Evolutionary conservation across 73 alveolate species (phyloP), one percentile per base, ranked within the genome.

Genomic region (Paramecium tetraurelia): DNA sequence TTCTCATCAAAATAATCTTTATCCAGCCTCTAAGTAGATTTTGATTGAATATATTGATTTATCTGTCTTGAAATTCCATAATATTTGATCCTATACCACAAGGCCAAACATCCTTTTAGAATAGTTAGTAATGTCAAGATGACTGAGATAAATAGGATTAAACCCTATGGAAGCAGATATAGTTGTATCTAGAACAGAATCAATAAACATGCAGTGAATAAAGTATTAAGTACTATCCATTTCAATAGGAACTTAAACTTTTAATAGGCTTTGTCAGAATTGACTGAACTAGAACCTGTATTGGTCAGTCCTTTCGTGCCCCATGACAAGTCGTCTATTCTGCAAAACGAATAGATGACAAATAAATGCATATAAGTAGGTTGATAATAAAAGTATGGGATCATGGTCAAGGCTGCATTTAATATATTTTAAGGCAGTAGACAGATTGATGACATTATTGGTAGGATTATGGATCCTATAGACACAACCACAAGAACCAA

Each of bases 271-370:
- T 75, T 75, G 18, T 75, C 87, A 9, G 58, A 38, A 41, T 29
- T 75, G 8, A 35, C 59, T 12, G 87, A 75, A 38, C 22, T 38
- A 9, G 18, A 35, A 1, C 59, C 87, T 29, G 84, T 24, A 72
- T 16, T 43, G 4, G 70, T 46, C 16, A 80, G 46, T 80, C 94
- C 94, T 59, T 89, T 89, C 21, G 94, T 89, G 10, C 94, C 94
- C 94, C 94, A 89, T 44, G 94, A 89, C 48, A 89, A 59, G 48
- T 89, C 94, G 46, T 89, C 94, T 11, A 89, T 89, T 72, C 94
- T 89, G 50, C 94, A 89, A 21, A 89, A 89, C 7, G 94, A 58
- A 41, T 71, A 89, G 24, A 89, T 43, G n/a, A 89, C 48, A 40
- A 89, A 72, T 44, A 89, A 89, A 89, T 89, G 94, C 46, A 63